phyloP scores from a whole-genome alignment of 1,284 basidiomycete species.

The Ceratobasidium sp. region DNA sequence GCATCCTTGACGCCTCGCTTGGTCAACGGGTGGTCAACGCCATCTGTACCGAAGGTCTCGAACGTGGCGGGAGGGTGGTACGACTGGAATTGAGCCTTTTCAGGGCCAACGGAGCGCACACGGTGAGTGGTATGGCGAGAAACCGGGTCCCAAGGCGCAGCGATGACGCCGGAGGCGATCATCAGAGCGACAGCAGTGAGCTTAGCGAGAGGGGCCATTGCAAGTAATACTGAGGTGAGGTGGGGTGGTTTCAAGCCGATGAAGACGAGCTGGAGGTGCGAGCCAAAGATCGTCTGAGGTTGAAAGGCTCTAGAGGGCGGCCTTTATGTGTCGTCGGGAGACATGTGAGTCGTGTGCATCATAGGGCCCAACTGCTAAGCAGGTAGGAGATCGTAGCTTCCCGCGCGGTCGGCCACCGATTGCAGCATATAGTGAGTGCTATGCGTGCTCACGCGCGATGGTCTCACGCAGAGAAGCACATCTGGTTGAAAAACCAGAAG shows the following conservation, averaged over 20 bases:
- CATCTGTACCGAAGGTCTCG: background rate
- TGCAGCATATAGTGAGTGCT: background rate
- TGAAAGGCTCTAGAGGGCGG: no score
- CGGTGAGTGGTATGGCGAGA: slow-evolving; percentile 15
- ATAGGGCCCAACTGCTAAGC: background rate
- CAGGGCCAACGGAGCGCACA: background rate
- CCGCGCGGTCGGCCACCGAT: background rate
- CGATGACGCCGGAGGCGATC: slow-evolving; percentile 40
- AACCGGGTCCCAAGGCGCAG: slow-evolving; percentile 17
- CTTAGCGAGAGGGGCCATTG: slow-evolving; percentile 43
- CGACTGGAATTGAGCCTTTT: slow-evolving; percentile 7
- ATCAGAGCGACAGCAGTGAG: slow-evolving; percentile 39
- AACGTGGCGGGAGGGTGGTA: slow-evolving; percentile 34
- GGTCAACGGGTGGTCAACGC: slow-evolving; percentile 12
- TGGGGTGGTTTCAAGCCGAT: background rate
- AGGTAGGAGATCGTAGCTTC: background rate
- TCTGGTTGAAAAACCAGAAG: background rate
- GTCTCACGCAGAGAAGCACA: background rate
- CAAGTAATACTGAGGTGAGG: background rate
- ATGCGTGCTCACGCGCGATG: background rate
- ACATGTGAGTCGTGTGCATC: background rate
- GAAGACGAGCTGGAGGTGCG: slow-evolving; percentile 16
- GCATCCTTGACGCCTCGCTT: slow-evolving; percentile 50
- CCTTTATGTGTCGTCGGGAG: background rate
- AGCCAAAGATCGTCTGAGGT: slow-evolving; percentile 4